Conservation (phyloP, 2,329 filamentous ascomycete species). For the Xylaria sp. region DNA sequence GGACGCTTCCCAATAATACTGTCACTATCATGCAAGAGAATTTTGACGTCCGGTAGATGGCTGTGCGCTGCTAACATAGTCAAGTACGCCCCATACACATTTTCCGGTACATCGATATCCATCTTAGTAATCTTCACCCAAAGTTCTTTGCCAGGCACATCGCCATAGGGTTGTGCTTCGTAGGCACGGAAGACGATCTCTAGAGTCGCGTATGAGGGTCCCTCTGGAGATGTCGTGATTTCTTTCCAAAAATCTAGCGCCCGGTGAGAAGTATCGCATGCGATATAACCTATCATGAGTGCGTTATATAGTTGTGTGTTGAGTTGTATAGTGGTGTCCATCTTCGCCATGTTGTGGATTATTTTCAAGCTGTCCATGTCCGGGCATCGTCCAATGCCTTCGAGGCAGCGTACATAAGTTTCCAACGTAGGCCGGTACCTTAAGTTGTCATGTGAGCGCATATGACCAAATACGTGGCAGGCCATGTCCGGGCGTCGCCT, state of each 20-base stretch:
- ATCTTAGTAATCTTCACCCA: constrained; percentile 75
- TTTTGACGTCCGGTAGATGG: constrained; percentile 69
- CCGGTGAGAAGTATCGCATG: constrained; percentile 67
- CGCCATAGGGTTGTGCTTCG: constrained; percentile 64
- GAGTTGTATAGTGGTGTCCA: constrained; percentile 80
- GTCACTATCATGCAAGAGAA: constrained; percentile 70
- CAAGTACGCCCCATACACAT: constrained; percentile 77
- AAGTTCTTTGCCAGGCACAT: constrained; percentile 66
- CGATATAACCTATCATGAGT: constrained; percentile 83
- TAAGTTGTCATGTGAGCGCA: constrained; percentile 76
- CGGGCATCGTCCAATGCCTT: constrained; percentile 69
- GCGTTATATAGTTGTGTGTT: constrained; percentile 80
- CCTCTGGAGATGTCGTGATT: constrained; percentile 82
- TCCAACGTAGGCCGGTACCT: constrained; percentile 70
- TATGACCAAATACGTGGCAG: constrained; percentile 85
- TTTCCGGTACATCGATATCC: constrained; percentile 77
- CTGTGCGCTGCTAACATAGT: constrained; percentile 77
- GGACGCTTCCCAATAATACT: constrained; percentile 57
- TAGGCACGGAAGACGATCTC: constrained; percentile 82
- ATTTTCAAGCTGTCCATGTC: constrained; percentile 71
- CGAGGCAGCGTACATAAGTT: constrained; percentile 79
- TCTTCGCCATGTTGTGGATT: constrained; percentile 92
- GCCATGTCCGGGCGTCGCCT: constrained; percentile 84
- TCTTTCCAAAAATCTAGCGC: constrained; percentile 84
- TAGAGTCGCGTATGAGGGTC: constrained; percentile 81